phyloP scores from a whole-genome alignment of 352 stramenopile genomes.

The Pythium guiyangense region DNA sequence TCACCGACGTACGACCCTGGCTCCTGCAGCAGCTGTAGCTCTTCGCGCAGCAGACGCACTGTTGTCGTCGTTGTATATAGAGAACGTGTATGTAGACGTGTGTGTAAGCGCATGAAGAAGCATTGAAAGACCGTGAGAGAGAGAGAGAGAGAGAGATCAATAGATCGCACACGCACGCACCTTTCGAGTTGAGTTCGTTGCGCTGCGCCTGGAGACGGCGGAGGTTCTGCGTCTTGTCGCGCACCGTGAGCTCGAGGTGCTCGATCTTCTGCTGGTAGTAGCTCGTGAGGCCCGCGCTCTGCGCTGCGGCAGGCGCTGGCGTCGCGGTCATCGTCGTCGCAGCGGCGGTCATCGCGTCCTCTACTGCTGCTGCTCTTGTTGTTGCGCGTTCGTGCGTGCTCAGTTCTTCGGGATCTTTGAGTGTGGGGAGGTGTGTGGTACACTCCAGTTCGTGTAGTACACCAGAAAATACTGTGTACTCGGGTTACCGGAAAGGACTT shows the following conservation, averaged over 20 bases:
- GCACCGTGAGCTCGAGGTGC: slow-evolving; percentile 91
- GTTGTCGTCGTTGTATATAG: too few species aligned
- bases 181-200: slow-evolving; percentile 99
- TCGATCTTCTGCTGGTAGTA: slow-evolving; percentile 97
- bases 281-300: slow-evolving; percentile 63
- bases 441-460: too few species aligned
- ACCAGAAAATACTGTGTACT: too few species aligned
- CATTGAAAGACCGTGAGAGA: too few species aligned
- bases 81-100: too few species aligned
- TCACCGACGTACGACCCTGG: slow-evolving; percentile 98
- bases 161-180: too few species aligned
- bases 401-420: background rate
- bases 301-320: slow-evolving; percentile 26
- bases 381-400: background rate
- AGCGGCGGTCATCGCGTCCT: slow-evolving; percentile 25
- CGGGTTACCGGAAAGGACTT: too few species aligned
- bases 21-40: slow-evolving; percentile 98
- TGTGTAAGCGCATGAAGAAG: too few species aligned
- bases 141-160: too few species aligned
- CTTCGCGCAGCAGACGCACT: slow-evolving; percentile 97
- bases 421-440: background rate
- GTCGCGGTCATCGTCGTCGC: slow-evolving; percentile 41
- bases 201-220: slow-evolving; percentile 97
- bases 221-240: slow-evolving; percentile 95
- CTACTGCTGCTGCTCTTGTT: too few species aligned